Base-by-base conservation (phyloP, 169 alveolate species). In the Plasmodium gonderi region DNA sequence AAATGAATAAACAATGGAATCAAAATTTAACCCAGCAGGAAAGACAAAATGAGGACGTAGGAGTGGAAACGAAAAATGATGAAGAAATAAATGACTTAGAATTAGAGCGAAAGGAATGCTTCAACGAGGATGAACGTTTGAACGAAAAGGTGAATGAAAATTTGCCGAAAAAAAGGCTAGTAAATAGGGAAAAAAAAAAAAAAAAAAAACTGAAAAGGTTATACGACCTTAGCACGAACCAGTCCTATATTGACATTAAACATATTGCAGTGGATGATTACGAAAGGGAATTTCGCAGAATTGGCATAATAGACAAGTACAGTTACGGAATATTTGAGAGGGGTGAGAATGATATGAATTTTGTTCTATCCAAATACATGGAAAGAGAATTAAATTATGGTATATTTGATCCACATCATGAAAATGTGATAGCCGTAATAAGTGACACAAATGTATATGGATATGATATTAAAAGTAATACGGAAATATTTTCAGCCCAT, bases 391-490 rank as follows among this genome's bases (percentile, higher is more conserved):
- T 87, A 44, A 76, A 54, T 51, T 75, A 51, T 45, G 93, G 93
- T 12, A 33, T 42, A 42, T 87, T 87, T 36, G 93, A 87, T 67
- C 93, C 93, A 3, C 93, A 87, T 65, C 93, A 87, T 79, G 80
- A 74, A 54, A 54, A 87, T 45, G 29, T 87, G n/a, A 45, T 87
- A 87, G 38, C 93, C 26, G 87, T 87, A 9, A 77, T 51, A 26
- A 87, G 93, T 76, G 72, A 87, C 36, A 87, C 79, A 17, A n/a
- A 76, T 75, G 68, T 87, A 67, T 87, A 87, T 65, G 93, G 93
- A 8, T 87, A 87, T 45, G 93, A 87, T 79, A 42, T 76, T n/a
- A 75, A 64, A 76, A 87, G 79, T 60, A 79, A 87, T 68, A 79
- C 38, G 51, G 51, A 54, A 40, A 87, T 76, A 33, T 87, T 87